Evolutionary conservation across 805 yeast species (phyloP), one percentile per base, ranked within the genome.

Genomic region (Candida berthetii): DNA sequence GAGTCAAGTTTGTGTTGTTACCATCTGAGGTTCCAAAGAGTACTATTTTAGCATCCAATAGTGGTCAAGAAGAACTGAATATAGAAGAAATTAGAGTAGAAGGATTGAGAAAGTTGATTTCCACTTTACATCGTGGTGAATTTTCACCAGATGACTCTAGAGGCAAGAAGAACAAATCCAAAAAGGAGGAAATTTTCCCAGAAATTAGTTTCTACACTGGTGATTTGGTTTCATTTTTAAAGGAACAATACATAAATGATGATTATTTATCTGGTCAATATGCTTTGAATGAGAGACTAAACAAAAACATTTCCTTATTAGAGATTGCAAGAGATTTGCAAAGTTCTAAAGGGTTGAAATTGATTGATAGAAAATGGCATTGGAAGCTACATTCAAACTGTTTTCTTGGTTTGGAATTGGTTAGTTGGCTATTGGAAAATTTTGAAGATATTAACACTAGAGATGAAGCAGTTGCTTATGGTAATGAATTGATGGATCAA

Each of bases 61-160:
- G 62, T 55, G 71, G 68, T 25, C 75, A 72, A 46, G 96, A 87
- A 50, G 71, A 72, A 20, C 65, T 90, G 39, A 75, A 79, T 0
- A 80, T 83, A 3, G 99, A 91, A 56, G 98, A 91, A 60, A 75
- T 85, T n/a, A 66, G 96, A 42, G 73, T 91, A n/a, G 98, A 91
- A 58, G 99, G 98, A 1, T 65, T 91, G 17, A 68, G 91, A 36
- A 78, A 80, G 36, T 63, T 86, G 46, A 82, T 82, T 43, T 68
- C 78, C 1, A 61, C 76, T 24, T 74, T 89, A 13, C 81, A 82
- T 48, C 72, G 80, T 47, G 75, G 82, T 2, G 66, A 72, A 36
- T 73, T 73, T 48, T 63, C 64, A 38, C 61, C 79, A 0, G 59
- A 60, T 5, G 69, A 68, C 35, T 76, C 73, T 32, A 53, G 56